A percentile compares a stretch with the other conserved stretches of the same genome.
phyloP scores from a whole-genome alignment of 2,329 filamentous ascomycete species.

The Pyrenochaeta sp. region DNA sequence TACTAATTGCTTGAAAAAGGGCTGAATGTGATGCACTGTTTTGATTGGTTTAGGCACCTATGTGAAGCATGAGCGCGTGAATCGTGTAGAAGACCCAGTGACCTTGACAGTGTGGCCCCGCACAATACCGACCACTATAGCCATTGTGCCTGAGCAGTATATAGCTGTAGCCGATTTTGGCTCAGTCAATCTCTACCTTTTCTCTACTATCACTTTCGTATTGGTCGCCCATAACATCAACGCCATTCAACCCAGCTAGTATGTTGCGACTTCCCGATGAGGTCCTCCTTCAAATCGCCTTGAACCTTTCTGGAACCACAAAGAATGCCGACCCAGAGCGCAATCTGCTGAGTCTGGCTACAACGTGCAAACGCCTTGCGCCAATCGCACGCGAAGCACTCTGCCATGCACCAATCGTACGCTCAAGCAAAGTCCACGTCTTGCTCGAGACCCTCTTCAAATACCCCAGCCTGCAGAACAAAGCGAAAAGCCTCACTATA shows the following conservation, averaged over 20 bases:
- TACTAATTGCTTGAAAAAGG: too few relatives aligned
- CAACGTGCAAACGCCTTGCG: slow-evolving; percentile 1
- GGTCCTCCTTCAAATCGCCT: not conserved
- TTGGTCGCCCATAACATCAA: not conserved
- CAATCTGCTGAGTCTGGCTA: not conserved
- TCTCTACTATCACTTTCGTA: not conserved
- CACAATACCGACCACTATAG: not conserved
- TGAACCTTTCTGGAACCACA: not conserved
- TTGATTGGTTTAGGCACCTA: too few relatives aligned
- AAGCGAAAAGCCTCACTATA: slow-evolving; percentile 1
- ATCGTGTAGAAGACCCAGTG: not conserved
- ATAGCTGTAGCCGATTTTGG: too few relatives aligned
- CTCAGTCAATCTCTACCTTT: too few relatives aligned
- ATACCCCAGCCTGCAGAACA: not conserved
- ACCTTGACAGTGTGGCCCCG: not conserved
- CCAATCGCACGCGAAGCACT: slow-evolving; percentile 1
- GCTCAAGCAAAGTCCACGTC: slow-evolving; percentile 5
- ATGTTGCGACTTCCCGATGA: not conserved
- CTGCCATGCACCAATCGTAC: not conserved
- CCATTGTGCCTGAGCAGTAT: not conserved
- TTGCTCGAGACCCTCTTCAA: not conserved
- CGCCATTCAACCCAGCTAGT: not conserved
- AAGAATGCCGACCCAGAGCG: not conserved
- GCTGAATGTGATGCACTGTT: too few relatives aligned
- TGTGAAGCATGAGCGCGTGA: not conserved